These are phyloP conservation scores for Schoenoplectus triqueter DNA, from an alignment of 202 grass and related monocot species.

Conservation along the genomic window DNA sequence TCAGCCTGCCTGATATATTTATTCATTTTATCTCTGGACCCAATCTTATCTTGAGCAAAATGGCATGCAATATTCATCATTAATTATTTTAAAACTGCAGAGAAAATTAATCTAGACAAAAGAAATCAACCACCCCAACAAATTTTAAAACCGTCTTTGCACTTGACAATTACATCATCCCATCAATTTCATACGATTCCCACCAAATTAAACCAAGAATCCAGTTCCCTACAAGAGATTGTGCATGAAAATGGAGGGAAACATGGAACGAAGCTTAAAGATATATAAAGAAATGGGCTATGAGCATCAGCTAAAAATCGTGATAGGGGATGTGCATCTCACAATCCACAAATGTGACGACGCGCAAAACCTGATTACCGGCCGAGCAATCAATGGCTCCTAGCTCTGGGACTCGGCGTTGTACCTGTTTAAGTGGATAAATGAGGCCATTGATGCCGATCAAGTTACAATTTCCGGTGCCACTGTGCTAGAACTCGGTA, in stretches of 20 bases:
- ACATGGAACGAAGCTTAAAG: neutral
- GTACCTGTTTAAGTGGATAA: constrained; percentile 38
- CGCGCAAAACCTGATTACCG: constrained; percentile 53
- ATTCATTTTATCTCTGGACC: neutral
- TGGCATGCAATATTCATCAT: neutral
- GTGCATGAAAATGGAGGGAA: neutral
- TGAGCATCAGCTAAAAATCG: constrained; percentile 6
- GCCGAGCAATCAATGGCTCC: constrained; percentile 58
- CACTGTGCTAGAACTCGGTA: constrained; percentile 73
- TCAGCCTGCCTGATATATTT: neutral
- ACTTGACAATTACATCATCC: neutral
- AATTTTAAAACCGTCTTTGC: constrained; percentile 21
- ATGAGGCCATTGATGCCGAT: constrained; percentile 33
- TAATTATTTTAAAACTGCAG: neutral
- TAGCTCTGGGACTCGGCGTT: constrained; percentile 79
- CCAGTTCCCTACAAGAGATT: constrained; percentile 19
- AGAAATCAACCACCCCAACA: neutral
- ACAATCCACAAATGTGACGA: constrained; percentile 42
- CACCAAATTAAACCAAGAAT: constrained; percentile 23
- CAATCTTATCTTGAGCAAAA: neutral
- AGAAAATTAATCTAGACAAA: neutral
- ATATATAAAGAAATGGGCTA: neutral
- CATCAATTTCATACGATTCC: constrained; percentile 4
- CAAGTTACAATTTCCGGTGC: constrained; percentile 24
- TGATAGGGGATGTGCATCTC: neutral